phyloP scores from a whole-genome alignment of 1,139 yeast genomes.

The Nadsonia starkeyi-henricii region DNA sequence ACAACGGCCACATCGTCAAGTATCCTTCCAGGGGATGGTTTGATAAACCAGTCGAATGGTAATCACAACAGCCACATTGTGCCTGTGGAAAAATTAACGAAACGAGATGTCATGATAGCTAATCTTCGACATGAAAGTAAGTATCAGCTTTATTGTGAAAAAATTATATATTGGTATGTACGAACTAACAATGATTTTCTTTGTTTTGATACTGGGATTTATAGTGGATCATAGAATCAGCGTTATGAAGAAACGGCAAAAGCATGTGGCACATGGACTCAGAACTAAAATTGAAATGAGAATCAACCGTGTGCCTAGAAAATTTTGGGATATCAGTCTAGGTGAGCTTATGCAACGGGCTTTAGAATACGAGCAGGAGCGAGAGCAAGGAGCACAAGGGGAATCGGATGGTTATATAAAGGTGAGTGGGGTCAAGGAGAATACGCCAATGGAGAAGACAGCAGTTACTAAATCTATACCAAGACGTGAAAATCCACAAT shows the following conservation, averaged over 20 bases:
- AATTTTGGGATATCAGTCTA: slow-evolving; percentile 30
- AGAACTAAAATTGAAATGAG: slow-evolving; percentile 25
- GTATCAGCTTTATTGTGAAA: background rate
- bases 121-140: slow-evolving; percentile 7
- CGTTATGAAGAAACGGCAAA: slow-evolving; percentile 20
- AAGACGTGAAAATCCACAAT: no score
- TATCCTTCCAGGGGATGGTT: no score
- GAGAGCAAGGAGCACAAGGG: slow-evolving; percentile 4
- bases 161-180: no score
- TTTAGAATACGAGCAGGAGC: slow-evolving; percentile 12
- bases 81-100: background rate
- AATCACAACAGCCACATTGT: no score
- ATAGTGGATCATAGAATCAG: slow-evolving; percentile 18
- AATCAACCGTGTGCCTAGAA: slow-evolving; percentile 28
- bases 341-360: slow-evolving; percentile 12
- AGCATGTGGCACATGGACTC: slow-evolving; percentile 22
- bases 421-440: no score
- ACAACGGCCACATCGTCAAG: no score
- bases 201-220: background rate
- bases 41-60: no score
- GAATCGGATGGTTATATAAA: no score
- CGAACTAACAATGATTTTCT: no score
- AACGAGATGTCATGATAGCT: slow-evolving; percentile 2
- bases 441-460: no score
- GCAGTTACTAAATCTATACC: no score